Conservation (phyloP, 73 alveolate genomes). For the Symbiodinium pilosum region DNA sequence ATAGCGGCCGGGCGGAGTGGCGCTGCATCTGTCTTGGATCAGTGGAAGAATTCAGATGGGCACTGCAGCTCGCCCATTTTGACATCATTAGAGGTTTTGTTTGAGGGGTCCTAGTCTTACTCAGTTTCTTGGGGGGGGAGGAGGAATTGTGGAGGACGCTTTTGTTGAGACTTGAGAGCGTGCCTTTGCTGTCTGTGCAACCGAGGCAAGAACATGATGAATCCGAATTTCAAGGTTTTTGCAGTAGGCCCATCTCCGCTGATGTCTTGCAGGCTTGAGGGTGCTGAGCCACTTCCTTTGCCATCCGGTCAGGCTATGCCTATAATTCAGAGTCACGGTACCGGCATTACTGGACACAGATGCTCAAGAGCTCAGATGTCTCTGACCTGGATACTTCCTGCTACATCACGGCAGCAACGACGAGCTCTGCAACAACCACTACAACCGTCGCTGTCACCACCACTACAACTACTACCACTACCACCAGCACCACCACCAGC, state of each 20-base stretch:
- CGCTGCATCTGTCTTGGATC: constrained; percentile 11
- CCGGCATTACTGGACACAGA: constrained; percentile 66
- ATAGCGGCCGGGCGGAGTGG: neutral
- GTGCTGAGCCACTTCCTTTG: neutral
- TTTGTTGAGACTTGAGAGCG: too few species aligned
- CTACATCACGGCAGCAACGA: neutral
- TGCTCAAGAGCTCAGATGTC: constrained; percentile 54
- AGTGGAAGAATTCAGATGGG: constrained; percentile 77
- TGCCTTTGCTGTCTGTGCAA: too few species aligned
- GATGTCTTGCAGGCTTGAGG: neutral
- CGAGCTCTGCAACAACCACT: neutral
- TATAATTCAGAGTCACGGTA: constrained; percentile 19
- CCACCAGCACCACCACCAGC: neutral
- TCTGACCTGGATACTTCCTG: constrained; percentile 59
- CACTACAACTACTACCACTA: neutral
- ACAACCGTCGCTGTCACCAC: neutral
- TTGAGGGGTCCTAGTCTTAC: too few species aligned
- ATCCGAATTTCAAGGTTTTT: constrained; percentile 6
- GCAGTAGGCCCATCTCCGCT: constrained; percentile 36
- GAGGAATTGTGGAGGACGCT: too few species aligned
- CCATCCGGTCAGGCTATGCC: constrained; percentile 37
- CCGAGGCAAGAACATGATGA: constrained; percentile 61
- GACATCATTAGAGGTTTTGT: neutral
- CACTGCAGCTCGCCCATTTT: constrained; percentile 33
- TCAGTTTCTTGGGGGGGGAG: too few species aligned